phyloP scores from a whole-genome alignment of 345 rosid genomes.

The Brassica juncea region DNA sequence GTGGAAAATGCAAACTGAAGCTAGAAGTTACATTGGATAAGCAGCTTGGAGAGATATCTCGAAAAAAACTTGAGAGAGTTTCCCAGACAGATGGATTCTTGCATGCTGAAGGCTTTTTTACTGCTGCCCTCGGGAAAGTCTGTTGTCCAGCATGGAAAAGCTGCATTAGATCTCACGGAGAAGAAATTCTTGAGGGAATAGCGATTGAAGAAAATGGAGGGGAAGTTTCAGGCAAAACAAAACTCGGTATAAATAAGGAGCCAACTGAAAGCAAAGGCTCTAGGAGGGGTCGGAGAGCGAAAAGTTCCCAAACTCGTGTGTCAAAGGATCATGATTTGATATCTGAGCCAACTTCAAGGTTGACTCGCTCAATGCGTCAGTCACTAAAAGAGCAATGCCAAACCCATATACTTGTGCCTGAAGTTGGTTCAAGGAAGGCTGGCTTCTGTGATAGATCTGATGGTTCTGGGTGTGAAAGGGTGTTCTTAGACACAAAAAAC shows the following conservation, averaged over 20 bases:
- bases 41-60: conserved; percentile 73
- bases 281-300: conserved; percentile 51
- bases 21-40: conserved; percentile 60
- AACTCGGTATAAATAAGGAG: conserved; percentile 27
- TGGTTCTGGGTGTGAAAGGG: conserved; percentile 28
- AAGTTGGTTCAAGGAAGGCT: conserved; percentile 34
- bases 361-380: conserved; percentile 75
- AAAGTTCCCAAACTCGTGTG: conserved; percentile 39
- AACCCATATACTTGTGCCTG: conserved; percentile 27
- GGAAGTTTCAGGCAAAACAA: conserved; percentile 32
- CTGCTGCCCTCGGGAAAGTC: conserved; percentile 62
- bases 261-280: conserved; percentile 43
- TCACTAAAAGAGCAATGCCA: conserved; percentile 52
- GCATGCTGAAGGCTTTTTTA: conserved; percentile 62
- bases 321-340: conserved; percentile 47
- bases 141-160: conserved; percentile 63
- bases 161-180: conserved; percentile 43
- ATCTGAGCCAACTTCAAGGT: conserved; percentile 49
- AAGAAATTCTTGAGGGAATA: conserved; percentile 31
- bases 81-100: conserved; percentile 46
- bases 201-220: conserved; percentile 24
- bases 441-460: conserved; percentile 31
- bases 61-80: conserved; percentile 41
- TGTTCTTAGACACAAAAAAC: conserved; percentile 39
- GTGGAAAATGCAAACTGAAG: conserved; percentile 66